Percentiles rank a stretch among this genome's conserved stretches.
phyloP scores from a whole-genome alignment of 73 alveolate genomes.

The Paramecium biaurelia region DNA sequence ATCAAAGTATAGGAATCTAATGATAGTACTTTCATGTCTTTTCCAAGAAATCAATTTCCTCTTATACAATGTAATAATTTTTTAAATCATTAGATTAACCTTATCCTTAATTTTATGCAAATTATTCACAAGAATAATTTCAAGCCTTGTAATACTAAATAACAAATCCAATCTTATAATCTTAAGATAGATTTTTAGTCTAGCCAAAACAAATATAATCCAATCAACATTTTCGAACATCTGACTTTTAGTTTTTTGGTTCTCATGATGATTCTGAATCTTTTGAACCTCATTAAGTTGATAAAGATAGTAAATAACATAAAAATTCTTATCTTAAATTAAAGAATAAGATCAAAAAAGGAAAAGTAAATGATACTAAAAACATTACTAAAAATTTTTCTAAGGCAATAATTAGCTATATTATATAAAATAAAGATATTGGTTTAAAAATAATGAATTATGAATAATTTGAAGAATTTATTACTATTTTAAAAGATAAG shows the following conservation, averaged over 20 bases:
- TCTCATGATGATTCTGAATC: constrained; percentile 6
- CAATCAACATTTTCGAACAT: background rate
- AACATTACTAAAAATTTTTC: constrained; percentile 61
- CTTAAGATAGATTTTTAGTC: background rate
- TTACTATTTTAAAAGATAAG: background rate
- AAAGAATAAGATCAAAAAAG: background rate
- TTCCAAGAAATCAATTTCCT: constrained; percentile 6
- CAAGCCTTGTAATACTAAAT: background rate
- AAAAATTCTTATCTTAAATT: background rate
- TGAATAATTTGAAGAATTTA: constrained; percentile 6
- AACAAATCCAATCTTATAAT: background rate
- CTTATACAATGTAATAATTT: background rate
- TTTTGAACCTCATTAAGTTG: background rate
- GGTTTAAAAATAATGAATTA: constrained; percentile 10
- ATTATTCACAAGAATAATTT: background rate
- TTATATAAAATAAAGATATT: constrained; percentile 19
- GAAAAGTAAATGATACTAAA: constrained; percentile 59
- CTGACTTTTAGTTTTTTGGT: background rate
- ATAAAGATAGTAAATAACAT: background rate
- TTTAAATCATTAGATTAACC: background rate
- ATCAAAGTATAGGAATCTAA: constrained; percentile 1
- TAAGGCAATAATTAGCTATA: constrained; percentile 55
- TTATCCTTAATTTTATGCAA: background rate
- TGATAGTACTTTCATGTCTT: constrained; percentile 9
- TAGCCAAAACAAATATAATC: background rate